phyloP scores from a whole-genome alignment of 305 asterid species.

The Fraxinus baroniana region DNA sequence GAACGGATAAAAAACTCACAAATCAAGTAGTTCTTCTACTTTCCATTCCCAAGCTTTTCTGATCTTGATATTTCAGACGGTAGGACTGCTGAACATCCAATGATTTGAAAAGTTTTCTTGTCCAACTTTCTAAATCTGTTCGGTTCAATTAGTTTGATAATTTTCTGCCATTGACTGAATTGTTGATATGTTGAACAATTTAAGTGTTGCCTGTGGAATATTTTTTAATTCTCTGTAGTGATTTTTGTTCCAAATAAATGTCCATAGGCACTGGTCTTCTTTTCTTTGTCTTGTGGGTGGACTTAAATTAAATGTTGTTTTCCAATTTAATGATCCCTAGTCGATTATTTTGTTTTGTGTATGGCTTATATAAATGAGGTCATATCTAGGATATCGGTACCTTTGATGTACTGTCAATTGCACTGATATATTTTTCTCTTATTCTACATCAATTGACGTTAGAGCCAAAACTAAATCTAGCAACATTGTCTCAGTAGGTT shows the following conservation, averaged over 20 bases:
- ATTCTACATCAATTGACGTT: neutral
- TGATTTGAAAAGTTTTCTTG: neutral
- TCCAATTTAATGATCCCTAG: neutral
- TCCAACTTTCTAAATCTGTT: too few relatives aligned
- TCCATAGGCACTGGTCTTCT: neutral
- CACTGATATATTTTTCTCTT: neutral
- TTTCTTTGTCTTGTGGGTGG: neutral
- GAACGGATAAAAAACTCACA: neutral
- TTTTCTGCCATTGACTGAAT: too few relatives aligned
- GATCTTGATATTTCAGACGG: slow-evolving; percentile 3
- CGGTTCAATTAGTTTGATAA: too few relatives aligned
- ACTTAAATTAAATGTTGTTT: neutral
- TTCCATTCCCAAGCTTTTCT: neutral
- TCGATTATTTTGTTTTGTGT: neutral
- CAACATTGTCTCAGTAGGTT: neutral
- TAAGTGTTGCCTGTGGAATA: too few relatives aligned
- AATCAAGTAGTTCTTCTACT: neutral
- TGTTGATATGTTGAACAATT: too few relatives aligned
- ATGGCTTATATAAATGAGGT: neutral
- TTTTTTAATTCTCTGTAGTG: neutral
- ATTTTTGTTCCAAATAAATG: neutral
- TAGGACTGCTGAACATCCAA: neutral
- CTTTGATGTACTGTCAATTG: neutral
- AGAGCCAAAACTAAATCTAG: neutral
- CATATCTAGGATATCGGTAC: neutral